These are phyloP conservation scores for Prunus yedoensis DNA, from an alignment of 331 rosid genomes.

Conservation along the genomic window DNA sequence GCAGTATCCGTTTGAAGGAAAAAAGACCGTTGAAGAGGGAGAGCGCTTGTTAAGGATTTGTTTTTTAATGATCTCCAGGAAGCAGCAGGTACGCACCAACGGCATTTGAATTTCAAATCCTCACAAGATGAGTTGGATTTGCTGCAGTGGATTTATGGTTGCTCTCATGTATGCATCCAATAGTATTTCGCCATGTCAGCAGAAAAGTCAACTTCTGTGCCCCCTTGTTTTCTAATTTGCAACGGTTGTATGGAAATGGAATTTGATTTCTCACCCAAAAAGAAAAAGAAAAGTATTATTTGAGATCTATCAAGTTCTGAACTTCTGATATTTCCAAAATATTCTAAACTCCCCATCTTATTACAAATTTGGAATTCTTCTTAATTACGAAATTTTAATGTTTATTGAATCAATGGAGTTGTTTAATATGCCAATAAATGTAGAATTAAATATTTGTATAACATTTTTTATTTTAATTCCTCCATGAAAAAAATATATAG, in stretches of 20 bases:
- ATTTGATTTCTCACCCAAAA: too few relatives aligned
- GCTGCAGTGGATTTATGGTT: background rate
- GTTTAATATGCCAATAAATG: too few relatives aligned
- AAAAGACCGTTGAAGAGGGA: constrained; percentile 49
- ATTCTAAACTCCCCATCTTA: background rate
- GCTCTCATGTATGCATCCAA: background rate
- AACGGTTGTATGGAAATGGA: background rate
- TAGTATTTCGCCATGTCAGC: background rate
- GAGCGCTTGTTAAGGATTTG: constrained; percentile 28
- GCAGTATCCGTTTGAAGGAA: constrained; percentile 47
- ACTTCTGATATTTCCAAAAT: background rate
- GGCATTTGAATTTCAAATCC: constrained; percentile 67
- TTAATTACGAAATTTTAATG: too few relatives aligned
- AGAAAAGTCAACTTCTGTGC: background rate
- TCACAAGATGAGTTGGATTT: constrained; percentile 6
- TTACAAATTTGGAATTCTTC: background rate
- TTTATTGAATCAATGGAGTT: too few relatives aligned
- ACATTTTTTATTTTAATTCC: too few relatives aligned
- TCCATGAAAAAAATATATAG: too few relatives aligned
- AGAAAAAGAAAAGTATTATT: background rate
- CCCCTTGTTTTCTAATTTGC: background rate
- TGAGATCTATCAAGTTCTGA: background rate
- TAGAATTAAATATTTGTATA: too few relatives aligned
- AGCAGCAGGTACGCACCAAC: background rate
- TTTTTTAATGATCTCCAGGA: constrained; percentile 21